These are phyloP conservation scores for Cladosporium sp. DNA, from an alignment of 2,329 filamentous ascomycete genomes.

Conservation along the genomic window DNA sequence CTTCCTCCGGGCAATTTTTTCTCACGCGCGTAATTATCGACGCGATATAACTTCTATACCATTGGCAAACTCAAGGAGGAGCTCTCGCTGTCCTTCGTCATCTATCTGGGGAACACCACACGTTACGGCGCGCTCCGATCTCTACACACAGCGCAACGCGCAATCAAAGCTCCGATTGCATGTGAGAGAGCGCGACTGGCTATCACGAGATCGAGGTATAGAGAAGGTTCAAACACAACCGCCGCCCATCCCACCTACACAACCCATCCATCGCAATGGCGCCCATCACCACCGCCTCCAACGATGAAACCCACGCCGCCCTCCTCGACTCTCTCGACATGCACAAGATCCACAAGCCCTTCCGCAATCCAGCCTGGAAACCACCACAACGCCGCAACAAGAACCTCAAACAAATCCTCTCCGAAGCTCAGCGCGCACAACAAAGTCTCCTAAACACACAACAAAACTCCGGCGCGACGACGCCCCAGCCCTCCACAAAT, in stretches of 20 bases:
- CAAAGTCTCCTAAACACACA: constrained; percentile 78
- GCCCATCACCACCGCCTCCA: constrained; percentile 67
- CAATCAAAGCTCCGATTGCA: constrained; percentile 17
- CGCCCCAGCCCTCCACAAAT: constrained; percentile 49
- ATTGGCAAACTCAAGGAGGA: constrained; percentile 16
- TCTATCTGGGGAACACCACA: constrained; percentile 17
- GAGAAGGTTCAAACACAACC: not conserved
- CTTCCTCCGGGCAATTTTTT: not conserved
- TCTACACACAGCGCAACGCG: constrained; percentile 9
- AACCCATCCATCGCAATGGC: constrained; percentile 44
- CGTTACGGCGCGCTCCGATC: constrained; percentile 11
- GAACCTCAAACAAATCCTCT: constrained; percentile 94
- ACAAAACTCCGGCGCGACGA: constrained; percentile 76
- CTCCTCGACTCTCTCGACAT: constrained; percentile 93
- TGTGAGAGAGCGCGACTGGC: constrained; percentile 8
- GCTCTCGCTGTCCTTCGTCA: constrained; percentile 7
- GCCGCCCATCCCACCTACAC: not conserved
- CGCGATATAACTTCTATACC: not conserved
- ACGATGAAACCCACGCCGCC: constrained; percentile 74
- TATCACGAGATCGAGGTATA: not conserved
- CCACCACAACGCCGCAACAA: constrained; percentile 96
- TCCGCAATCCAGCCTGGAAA: constrained; percentile 88
- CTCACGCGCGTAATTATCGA: not conserved
- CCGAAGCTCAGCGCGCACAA: constrained; percentile 84
- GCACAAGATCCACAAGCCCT: constrained; percentile 79